Evolutionary conservation across 129 eudicot species (phyloP).

Genomic region (Ambrosia artemisiifolia): DNA sequence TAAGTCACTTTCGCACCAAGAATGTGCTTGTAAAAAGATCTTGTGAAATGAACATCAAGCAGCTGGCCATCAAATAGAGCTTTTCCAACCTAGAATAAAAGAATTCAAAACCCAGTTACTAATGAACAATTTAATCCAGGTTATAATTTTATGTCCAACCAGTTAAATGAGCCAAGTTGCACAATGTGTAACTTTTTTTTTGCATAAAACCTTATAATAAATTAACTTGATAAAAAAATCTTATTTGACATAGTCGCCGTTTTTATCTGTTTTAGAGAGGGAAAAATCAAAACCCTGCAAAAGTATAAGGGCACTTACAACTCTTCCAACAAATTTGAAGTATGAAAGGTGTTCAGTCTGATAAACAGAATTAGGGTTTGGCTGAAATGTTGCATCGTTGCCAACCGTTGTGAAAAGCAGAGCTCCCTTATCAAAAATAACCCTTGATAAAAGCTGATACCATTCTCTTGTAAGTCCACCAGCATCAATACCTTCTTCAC

Average conservation of each 20-base stretch:
- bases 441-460: slow-evolving; percentile 93
- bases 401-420: slow-evolving; percentile 94
- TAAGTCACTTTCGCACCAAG: slow-evolving; percentile 96
- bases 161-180: not conserved
- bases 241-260: not conserved
- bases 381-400: slow-evolving; percentile 93
- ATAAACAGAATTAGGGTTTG: slow-evolving; percentile 96
- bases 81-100: slow-evolving; percentile 70
- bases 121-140: not conserved
- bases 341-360: slow-evolving; percentile 98
- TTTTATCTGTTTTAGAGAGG: not conserved
- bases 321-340: slow-evolving; percentile 98
- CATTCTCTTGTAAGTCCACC: slow-evolving; percentile 99
- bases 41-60: slow-evolving; percentile 95
- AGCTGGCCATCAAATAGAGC: slow-evolving; percentile 96
- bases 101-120: not conserved
- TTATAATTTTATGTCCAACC: not conserved
- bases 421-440: slow-evolving; percentile 95
- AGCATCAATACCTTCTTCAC: slow-evolving; percentile 99
- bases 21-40: slow-evolving; percentile 97
- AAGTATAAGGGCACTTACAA: slow-evolving; percentile 55
- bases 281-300: not conserved
- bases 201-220: not conserved
- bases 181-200: not conserved
- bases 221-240: not conserved